Evolutionary conservation across 2,329 filamentous ascomycete genomes (phyloP), one percentile per base, ranked within the genome.

Genomic region (Fusarium compactum): DNA sequence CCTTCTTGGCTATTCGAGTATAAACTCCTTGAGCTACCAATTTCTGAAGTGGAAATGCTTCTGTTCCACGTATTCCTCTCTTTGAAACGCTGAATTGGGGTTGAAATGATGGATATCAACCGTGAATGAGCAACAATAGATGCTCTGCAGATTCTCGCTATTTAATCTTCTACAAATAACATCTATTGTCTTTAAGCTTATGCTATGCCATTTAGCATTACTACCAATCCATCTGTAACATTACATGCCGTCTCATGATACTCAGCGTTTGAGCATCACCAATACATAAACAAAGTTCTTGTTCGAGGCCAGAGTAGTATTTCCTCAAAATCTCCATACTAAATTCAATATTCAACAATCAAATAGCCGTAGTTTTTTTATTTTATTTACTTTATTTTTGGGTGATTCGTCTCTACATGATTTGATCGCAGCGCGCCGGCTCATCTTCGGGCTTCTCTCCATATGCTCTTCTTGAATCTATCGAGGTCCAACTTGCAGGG

Each of bases 381-480:
- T 11, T n/a, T 11, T 38, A n/a, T 38, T 12, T 12, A 12, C 10
- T 38, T 38, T 38, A 3, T 12, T 38, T 10, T n/a, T n/a, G 34
- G n/a, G 34, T 38, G 34, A 38, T 38, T 38, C n/a, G 18, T 51
- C 41, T 46, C 53, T 43, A 34, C 50, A 45, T 44, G 2, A 65
- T 27, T 20, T n/a, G 15, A 20, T 27, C 34, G 12, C 40, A n/a
- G 8, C 10, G 24, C 32, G 9, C 34, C 73, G 73, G 72, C 27
- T 67, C 44, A 74, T 72, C 73, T 58, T 67, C 72, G 73, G 72
- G 58, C 18, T 12, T 18, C 34, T 56, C 47, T 43, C 60, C 62
- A 65, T 52, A 69, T 58, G 30, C 51, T 53, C 32, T 48, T 32
- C 22, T 27, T n/a, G 29, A 52, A 55, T 47, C 34, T 38, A 18